Evolutionary conservation across 1,139 yeast species (phyloP), one percentile per base, ranked within the genome.

Genomic region (Taphrina sp.): DNA sequence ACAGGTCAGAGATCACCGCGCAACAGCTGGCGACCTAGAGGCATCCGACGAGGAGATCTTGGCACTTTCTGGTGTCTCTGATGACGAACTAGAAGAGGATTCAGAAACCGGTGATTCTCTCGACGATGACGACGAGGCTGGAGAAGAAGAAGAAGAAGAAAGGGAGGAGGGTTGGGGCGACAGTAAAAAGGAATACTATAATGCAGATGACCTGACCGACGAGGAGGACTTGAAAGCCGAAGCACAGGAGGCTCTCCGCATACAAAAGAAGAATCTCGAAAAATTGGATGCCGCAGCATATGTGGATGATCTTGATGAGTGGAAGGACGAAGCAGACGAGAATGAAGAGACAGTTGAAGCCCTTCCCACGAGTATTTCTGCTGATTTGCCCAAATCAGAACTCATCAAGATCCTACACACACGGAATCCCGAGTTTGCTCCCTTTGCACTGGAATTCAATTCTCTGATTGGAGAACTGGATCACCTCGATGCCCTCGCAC

Each of bases 401-500:
- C 78, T 77, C 65, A 65, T 72, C 59, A 72, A 75, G 46, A 69
- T 81, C 45, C 70, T 86, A 60, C 72, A 74, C 29, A 75, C 78
- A n/a, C 73, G 79, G 57, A 82, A 85, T 65, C 98, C 98, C 0
- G 98, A 92, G 69, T 85, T 87, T 61, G 69, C 80, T 28, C 95
- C 96, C 0, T 73, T 92, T 45, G 71, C 85, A 12, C 76, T 78
- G 60, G 97, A 92, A 66, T 60, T 57, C 43, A 39, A 47, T 8
- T 17, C 33, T 12, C 73, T 84, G 52, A 66, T 73, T 20, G 65
- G 67, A 17, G 70, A 83, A 56, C 72, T 74, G 37, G 78, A 77
- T 0, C 66, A 71, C 17, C 71, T 85, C 17, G 71, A 73, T 7
- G 68, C 64, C 0, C 63, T 77, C 19, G 39, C 52, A 14, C 22